phyloP scores from a whole-genome alignment of 192 early-diverging fungal genomes.

The Spizellomyces punctatus region DNA sequence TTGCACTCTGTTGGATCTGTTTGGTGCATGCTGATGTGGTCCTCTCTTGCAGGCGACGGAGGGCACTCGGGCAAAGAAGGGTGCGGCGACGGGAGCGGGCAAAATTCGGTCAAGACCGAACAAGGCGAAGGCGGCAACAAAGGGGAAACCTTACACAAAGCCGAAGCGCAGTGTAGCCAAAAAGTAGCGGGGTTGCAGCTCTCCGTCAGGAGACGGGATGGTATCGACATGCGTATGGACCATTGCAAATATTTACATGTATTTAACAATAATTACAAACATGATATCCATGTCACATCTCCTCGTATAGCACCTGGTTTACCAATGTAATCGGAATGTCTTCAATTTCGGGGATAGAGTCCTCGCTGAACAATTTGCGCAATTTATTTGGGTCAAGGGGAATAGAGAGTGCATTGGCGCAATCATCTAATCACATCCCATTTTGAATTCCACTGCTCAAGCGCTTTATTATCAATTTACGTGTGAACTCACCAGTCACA shows the following conservation, averaged over 20 bases:
- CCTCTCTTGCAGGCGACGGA: neutral
- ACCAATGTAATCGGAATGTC: slow-evolving; percentile 19
- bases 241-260: neutral
- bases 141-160: slow-evolving; percentile 1
- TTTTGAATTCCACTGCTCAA: no score
- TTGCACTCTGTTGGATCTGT: neutral
- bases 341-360: slow-evolving; percentile 26
- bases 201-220: no score
- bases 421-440: no score
- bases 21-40: neutral
- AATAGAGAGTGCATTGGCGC: slow-evolving; percentile 1
- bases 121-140: neutral
- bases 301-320: slow-evolving; percentile 8
- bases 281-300: no score
- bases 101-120: neutral
- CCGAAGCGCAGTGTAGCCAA: neutral
- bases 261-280: neutral
- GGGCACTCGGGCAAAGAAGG: neutral
- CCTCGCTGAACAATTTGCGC: slow-evolving; percentile 15
- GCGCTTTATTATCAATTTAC: neutral
- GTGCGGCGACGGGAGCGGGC: neutral
- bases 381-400: slow-evolving; percentile 11
- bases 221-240: neutral
- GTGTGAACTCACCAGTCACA: slow-evolving; percentile 60
- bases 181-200: neutral